Conservation (phyloP, 257 asterid species). For the Misopates orontium region DNA sequence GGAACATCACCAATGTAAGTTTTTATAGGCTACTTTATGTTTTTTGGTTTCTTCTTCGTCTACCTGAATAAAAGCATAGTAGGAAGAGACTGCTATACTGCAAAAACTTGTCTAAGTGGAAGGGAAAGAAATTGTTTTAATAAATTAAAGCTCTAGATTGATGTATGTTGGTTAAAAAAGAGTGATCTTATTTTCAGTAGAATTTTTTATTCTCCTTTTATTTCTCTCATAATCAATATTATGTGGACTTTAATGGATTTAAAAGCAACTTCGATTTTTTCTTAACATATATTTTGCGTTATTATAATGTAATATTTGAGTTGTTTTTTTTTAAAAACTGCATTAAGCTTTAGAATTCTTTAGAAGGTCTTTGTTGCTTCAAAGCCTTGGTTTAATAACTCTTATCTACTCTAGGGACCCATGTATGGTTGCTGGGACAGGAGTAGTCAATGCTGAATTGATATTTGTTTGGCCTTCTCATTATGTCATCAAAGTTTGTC, state of each 20-base stretch:
- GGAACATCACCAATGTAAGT: slow-evolving; percentile 95
- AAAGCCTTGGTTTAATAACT: neutral
- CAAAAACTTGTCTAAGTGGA: neutral
- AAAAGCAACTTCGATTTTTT: no score
- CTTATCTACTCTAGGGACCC: slow-evolving; percentile 13
- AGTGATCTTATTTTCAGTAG: neutral
- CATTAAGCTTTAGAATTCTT: slow-evolving; percentile 8
- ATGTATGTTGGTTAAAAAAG: neutral
- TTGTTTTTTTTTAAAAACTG: neutral
- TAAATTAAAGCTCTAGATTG: neutral
- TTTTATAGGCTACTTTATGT: neutral
- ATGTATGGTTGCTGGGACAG: neutral
- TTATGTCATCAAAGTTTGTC: neutral
- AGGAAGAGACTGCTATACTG: neutral
- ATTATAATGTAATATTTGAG: neutral
- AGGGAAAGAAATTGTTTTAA: neutral
- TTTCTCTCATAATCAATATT: no score
- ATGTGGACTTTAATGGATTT: no score
- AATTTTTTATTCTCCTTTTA: no score
- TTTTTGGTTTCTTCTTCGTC: slow-evolving; percentile 1
- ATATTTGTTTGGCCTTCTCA: neutral
- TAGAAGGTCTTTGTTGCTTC: neutral
- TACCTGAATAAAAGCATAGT: slow-evolving; percentile 4
- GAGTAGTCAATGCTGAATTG: slow-evolving; percentile 5
- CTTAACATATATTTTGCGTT: neutral